phyloP scores from a whole-genome alignment of 2,329 filamentous ascomycete species.

The Rugonectria rugulosa region DNA sequence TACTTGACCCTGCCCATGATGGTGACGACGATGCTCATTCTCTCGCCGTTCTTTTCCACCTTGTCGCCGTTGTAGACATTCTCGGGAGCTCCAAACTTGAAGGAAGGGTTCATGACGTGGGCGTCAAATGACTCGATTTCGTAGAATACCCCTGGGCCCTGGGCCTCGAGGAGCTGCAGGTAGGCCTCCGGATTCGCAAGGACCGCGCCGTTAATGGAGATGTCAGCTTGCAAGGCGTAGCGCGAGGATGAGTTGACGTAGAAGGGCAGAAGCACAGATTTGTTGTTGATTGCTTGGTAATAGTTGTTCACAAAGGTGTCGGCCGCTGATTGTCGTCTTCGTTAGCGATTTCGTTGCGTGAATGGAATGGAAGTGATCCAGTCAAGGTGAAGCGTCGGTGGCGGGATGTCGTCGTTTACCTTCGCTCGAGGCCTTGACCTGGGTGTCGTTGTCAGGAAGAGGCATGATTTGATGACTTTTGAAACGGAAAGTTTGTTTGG shows the following conservation, averaged over 20 bases:
- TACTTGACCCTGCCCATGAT: slow-evolving; percentile 77
- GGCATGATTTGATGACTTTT: slow-evolving; percentile 39
- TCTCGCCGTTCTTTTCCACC: slow-evolving; percentile 59
- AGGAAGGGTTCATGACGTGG: slow-evolving; percentile 78
- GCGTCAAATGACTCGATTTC: slow-evolving; percentile 80
- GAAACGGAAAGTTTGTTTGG: background rate
- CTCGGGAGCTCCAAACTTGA: slow-evolving; percentile 63
- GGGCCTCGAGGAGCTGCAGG: slow-evolving; percentile 71
- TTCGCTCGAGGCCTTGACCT: slow-evolving; percentile 56
- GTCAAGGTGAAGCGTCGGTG: background rate
- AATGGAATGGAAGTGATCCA: background rate
- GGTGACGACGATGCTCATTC: slow-evolving; percentile 75
- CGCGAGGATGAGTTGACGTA: slow-evolving; percentile 69
- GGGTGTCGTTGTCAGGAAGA: slow-evolving; percentile 49
- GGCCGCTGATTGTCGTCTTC: slow-evolving; percentile 61
- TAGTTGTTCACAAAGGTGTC: slow-evolving; percentile 76
- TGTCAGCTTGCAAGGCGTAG: slow-evolving; percentile 67
- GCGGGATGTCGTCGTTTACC: slow-evolving; percentile 42
- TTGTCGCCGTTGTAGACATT: slow-evolving; percentile 50
- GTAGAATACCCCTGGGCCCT: slow-evolving; percentile 67
- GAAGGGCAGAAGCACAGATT: slow-evolving; percentile 69
- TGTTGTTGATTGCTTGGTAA: slow-evolving; percentile 76
- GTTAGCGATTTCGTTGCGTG: slow-evolving; percentile 25
- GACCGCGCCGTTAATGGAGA: slow-evolving; percentile 80
- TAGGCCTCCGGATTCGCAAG: slow-evolving; percentile 70